phyloP scores from a whole-genome alignment of 2,329 filamentous ascomycete species.

The Grosmannia serpens region DNA sequence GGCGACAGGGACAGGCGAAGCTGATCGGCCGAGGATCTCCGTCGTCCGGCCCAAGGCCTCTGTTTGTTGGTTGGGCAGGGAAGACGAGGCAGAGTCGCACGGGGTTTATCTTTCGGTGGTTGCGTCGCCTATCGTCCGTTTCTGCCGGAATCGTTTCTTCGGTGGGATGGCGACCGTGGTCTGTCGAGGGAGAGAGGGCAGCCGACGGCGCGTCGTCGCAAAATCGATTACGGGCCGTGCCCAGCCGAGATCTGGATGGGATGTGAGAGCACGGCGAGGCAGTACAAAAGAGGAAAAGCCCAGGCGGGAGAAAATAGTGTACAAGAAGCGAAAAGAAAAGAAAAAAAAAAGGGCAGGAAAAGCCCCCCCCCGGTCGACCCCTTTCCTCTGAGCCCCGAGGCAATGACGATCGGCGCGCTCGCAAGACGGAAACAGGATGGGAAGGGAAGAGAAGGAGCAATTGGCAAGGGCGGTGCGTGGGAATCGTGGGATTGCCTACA shows the following conservation, averaged over 20 bases:
- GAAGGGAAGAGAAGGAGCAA: neutral
- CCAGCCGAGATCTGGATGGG: neutral
- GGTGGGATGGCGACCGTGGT: neutral
- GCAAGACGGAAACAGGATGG: neutral
- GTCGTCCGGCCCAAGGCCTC: neutral
- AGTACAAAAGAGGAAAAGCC: neutral
- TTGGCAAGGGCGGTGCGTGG: neutral
- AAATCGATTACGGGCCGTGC: neutral
- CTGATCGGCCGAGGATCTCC: neutral
- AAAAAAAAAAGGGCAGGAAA: neutral
- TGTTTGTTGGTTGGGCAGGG: neutral
- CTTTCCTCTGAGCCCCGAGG: neutral
- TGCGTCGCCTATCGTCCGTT: neutral
- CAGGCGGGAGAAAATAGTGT: neutral
- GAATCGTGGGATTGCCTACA: neutral
- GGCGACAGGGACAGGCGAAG: too few relatives aligned
- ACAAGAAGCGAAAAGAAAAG: conserved; percentile 1
- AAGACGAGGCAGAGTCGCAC: neutral
- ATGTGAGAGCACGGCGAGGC: neutral
- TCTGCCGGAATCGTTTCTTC: neutral
- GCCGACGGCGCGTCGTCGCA: neutral
- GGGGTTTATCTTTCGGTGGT: neutral
- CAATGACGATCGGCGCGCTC: neutral
- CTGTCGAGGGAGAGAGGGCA: neutral
- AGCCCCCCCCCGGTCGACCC: neutral